These are phyloP conservation scores for Ustilaginoidea virens DNA, from an alignment of 2,329 filamentous ascomycete species.

Conservation along the genomic window DNA sequence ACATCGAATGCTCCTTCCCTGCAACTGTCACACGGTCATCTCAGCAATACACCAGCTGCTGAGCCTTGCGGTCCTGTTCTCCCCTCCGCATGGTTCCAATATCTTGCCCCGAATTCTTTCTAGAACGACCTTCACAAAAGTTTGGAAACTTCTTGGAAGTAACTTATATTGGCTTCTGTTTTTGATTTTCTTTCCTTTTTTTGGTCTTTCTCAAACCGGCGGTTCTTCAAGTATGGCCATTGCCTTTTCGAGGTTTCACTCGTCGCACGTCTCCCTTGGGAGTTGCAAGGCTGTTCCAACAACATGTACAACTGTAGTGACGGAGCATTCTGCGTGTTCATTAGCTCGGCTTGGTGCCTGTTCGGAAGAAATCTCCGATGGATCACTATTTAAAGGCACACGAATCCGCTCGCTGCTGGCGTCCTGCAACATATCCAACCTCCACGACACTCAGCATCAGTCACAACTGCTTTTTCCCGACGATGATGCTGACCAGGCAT, in stretches of 20 bases:
- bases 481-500: not conserved
- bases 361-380: not conserved
- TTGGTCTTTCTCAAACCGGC: conserved; percentile 14
- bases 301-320: too few species aligned
- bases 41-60: too few species aligned
- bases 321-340: too few species aligned
- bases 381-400: not conserved
- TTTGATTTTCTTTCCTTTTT: conserved; percentile 14
- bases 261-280: conserved; percentile 8
- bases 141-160: conserved; percentile 23
- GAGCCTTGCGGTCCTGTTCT: too few species aligned
- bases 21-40: too few species aligned
- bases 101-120: conserved; percentile 14
- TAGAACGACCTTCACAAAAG: conserved; percentile 10
- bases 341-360: too few species aligned
- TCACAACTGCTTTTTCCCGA: not conserved
- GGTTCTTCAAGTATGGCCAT: conserved; percentile 19
- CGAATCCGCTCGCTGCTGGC: conserved; percentile 9
- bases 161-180: too few species aligned
- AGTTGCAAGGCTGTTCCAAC: not conserved
- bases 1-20: too few species aligned
- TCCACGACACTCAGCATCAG: not conserved
- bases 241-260: conserved; percentile 9
- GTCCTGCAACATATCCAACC: conserved; percentile 7
- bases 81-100: conserved; percentile 23